These are phyloP conservation scores for Mycena pura DNA, from an alignment of 768 basidiomycete genomes.

Conservation along the genomic window DNA sequence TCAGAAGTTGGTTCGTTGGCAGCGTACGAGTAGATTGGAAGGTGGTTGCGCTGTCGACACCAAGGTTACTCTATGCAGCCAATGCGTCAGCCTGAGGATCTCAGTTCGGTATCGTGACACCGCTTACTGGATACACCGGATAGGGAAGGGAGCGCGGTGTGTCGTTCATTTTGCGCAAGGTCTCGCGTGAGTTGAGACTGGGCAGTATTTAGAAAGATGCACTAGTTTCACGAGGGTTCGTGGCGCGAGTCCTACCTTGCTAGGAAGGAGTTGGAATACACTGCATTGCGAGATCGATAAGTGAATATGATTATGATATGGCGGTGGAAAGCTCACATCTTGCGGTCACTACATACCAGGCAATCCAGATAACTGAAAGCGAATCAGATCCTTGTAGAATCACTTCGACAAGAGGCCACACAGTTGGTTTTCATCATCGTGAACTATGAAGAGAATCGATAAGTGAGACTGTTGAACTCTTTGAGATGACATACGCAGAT, in stretches of 20 bases:
- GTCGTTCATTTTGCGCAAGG: conserved; percentile 14
- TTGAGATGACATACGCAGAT: conserved; percentile 17
- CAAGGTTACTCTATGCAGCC: too few relatives aligned
- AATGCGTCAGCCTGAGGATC: too few relatives aligned
- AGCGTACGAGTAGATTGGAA: too few relatives aligned
- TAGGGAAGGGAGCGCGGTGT: background rate
- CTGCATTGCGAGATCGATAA: background rate
- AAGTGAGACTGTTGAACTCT: background rate
- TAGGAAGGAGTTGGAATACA: conserved; percentile 22
- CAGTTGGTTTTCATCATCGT: conserved; percentile 20
- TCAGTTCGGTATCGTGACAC: too few relatives aligned
- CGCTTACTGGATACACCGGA: background rate
- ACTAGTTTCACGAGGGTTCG: too few relatives aligned
- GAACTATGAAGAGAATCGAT: background rate
- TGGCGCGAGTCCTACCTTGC: background rate
- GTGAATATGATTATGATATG: background rate
- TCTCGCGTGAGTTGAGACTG: conserved; percentile 21
- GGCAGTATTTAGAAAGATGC: too few relatives aligned
- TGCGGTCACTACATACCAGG: conserved; percentile 20
- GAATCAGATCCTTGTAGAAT: background rate
- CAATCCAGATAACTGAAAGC: conserved; percentile 16
- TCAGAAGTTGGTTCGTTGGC: too few relatives aligned
- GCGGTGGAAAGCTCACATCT: conserved; percentile 3
- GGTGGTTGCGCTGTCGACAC: too few relatives aligned
- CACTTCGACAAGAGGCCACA: background rate